Conservation (phyloP, 352 stramenopile genomes). For the Phytophthora sp. region DNA sequence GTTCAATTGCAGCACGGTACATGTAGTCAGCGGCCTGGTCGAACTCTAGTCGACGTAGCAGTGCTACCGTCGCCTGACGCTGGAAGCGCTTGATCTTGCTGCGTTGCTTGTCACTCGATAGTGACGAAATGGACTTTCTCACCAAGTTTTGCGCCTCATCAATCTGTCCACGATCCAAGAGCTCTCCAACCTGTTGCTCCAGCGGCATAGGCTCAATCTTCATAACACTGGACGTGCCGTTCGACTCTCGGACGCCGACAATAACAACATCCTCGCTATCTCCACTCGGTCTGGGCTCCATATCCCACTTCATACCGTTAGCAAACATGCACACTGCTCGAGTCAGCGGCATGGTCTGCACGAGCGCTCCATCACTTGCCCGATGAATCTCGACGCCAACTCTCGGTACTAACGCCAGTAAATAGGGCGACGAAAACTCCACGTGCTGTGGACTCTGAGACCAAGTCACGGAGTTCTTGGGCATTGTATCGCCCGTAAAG, state of each 20-base stretch:
- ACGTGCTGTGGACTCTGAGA: constrained; percentile 71
- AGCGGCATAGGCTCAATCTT: constrained; percentile 89
- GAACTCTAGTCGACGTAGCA: constrained; percentile 84
- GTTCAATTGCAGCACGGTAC: constrained; percentile 85
- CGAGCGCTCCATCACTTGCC: constrained; percentile 68
- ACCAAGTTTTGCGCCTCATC: constrained; percentile 87
- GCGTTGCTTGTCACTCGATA: constrained; percentile 85
- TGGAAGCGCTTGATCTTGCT: constrained; percentile 91
- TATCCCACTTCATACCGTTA: constrained; percentile 93
- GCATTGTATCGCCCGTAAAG: constrained; percentile 79
- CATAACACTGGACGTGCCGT: constrained; percentile 75
- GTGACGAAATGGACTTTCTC: constrained; percentile 74
- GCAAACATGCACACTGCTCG: constrained; percentile 79
- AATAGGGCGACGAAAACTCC: constrained; percentile 82
- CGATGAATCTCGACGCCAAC: constrained; percentile 87
- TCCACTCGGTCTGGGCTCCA: constrained; percentile 76
- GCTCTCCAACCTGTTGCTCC: constrained; percentile 84
- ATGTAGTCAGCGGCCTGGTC: constrained; percentile 81
- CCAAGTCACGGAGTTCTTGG: constrained; percentile 87
- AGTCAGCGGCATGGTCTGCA: constrained; percentile 76
- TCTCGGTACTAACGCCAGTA: constrained; percentile 76
- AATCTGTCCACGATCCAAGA: constrained; percentile 85
- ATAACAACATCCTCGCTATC: constrained; percentile 85
- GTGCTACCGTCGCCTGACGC: constrained; percentile 78
- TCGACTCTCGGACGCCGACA: constrained; percentile 68